Conservation (phyloP, 2,329 filamentous ascomycete species). For the Furcasterigmium furcatum region DNA sequence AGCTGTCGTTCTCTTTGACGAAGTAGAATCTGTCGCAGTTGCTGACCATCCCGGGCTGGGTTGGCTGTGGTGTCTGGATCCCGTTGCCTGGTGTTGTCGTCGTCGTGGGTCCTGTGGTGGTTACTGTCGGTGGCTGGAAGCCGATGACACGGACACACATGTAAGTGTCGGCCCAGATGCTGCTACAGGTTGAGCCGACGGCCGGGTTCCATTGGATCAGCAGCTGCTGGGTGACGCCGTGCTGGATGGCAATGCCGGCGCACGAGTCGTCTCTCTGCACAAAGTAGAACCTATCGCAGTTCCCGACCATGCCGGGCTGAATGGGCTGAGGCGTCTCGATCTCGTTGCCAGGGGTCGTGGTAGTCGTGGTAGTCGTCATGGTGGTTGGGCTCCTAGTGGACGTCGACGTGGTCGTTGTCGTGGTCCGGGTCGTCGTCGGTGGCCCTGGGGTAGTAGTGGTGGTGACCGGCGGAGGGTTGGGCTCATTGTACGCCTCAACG, state of each 20-base stretch:
- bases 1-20: slow-evolving; percentile 8
- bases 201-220: background rate
- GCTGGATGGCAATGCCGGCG: slow-evolving; percentile 14
- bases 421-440: no score
- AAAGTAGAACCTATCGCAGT: slow-evolving; percentile 24
- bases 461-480: no score
- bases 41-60: slow-evolving; percentile 10
- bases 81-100: background rate
- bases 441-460: no score
- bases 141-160: slow-evolving; percentile 6
- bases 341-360: slow-evolving; percentile 12
- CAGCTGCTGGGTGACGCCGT: slow-evolving; percentile 10
- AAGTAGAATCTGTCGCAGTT: slow-evolving; percentile 16
- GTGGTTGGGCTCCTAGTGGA: slow-evolving; percentile 6
- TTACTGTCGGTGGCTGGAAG: background rate
- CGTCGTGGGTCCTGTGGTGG: no score
- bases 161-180: slow-evolving; percentile 7
- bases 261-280: slow-evolving; percentile 18
- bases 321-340: slow-evolving; percentile 22
- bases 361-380: no score
- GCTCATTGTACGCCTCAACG: slow-evolving; percentile 5
- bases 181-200: slow-evolving; percentile 6
- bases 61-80: slow-evolving; percentile 9
- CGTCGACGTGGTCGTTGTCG: slow-evolving; percentile 11
- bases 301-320: no score